phyloP scores from a whole-genome alignment of 1,284 basidiomycete genomes.

The Mycosarcoma maydis region DNA sequence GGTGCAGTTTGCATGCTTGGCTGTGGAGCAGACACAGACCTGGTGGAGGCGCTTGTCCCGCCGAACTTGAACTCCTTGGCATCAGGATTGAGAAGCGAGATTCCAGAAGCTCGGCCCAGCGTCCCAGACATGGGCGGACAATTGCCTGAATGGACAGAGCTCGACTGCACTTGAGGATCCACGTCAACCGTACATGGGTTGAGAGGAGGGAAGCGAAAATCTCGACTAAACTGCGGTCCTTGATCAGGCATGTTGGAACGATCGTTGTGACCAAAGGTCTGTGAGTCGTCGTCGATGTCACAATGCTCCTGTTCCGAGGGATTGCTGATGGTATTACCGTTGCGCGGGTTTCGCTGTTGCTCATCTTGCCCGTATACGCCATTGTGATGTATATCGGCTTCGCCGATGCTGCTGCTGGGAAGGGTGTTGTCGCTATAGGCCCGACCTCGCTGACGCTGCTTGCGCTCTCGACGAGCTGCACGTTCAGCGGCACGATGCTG shows the following conservation, averaged over 20 bases:
- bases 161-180: background rate
- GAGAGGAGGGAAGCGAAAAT: constrained; percentile 46
- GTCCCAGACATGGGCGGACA: constrained; percentile 22
- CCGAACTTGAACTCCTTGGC: constrained; percentile 54
- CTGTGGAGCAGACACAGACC: constrained; percentile 21
- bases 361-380: constrained; percentile 5
- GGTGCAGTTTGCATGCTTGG: constrained; percentile 1
- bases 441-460: constrained; percentile 27
- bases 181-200: background rate
- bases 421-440: constrained; percentile 50
- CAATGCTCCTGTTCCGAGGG: constrained; percentile 50
- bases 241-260: constrained; percentile 3
- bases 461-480: constrained; percentile 18
- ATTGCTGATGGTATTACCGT: constrained; percentile 48
- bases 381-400: constrained; percentile 21
- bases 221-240: constrained; percentile 31
- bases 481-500: constrained; percentile 37
- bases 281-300: constrained; percentile 33
- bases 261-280: constrained; percentile 38
- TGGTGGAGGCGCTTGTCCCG: constrained; percentile 1
- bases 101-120: constrained; percentile 31
- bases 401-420: constrained; percentile 53
- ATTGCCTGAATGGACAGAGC: background rate
- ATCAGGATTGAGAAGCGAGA: constrained; percentile 46
- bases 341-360: no score